phyloP scores from a whole-genome alignment of 2,329 filamentous ascomycete species.

The Penicillium expansum region DNA sequence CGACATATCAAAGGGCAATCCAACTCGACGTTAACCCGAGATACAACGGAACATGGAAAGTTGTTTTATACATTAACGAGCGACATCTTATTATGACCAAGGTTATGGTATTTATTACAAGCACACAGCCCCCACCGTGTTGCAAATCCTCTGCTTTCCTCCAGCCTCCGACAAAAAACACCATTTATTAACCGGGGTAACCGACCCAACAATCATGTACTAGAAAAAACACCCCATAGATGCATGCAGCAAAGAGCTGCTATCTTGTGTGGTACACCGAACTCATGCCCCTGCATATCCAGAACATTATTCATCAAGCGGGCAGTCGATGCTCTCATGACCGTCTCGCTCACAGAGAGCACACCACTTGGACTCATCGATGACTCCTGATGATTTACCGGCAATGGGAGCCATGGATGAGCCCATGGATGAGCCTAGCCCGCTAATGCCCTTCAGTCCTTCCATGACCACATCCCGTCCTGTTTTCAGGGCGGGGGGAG shows the following conservation, averaged over 20 bases:
- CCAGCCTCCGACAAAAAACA: background rate
- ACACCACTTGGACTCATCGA: conserved; percentile 91
- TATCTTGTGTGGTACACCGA: conserved; percentile 6
- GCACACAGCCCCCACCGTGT: background rate
- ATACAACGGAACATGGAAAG: background rate
- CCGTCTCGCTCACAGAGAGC: conserved; percentile 94
- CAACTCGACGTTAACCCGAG: background rate
- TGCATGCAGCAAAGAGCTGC: conserved; percentile 6
- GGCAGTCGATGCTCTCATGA: conserved; percentile 93
- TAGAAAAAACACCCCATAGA: conserved; percentile 20
- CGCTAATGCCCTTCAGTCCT: conserved; percentile 42
- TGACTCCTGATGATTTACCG: conserved; percentile 72
- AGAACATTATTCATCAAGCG: conserved; percentile 68
- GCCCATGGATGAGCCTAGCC: conserved; percentile 45
- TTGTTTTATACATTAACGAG: background rate
- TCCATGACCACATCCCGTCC: conserved; percentile 44
- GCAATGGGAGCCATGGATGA: conserved; percentile 61
- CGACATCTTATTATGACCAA: background rate
- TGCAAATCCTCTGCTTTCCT: background rate
- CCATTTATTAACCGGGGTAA: conserved; percentile 3
- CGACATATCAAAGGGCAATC: background rate
- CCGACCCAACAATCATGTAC: conserved; percentile 22
- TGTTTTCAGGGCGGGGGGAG: conserved; percentile 35
- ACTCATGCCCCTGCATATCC: conserved; percentile 4
- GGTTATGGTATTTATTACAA: conserved; percentile 3